Base-by-base conservation (phyloP, 2,329 filamentous ascomycete genomes). In the Aspergillus niger region DNA sequence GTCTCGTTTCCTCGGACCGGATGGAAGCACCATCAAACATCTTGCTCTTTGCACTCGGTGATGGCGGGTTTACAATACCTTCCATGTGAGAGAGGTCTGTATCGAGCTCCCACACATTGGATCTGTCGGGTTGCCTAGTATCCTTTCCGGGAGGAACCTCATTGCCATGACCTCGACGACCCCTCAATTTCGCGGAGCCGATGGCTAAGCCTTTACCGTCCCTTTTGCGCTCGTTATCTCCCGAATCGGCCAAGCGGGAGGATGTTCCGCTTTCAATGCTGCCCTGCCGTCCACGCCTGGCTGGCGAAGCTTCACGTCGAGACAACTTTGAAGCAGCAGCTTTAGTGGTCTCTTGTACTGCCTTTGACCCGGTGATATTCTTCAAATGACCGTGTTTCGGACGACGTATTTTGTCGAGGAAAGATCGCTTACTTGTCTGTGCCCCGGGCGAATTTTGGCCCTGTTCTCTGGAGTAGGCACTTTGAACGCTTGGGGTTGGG, bases 11-110 rank as follows among this genome's bases (percentile, higher is more conserved):
- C 43, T 74, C 67, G 24, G 68, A 67, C 22, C 72, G 73, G n/a
- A 68, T 60, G 44, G 67, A 57, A 48, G 70, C 66, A 13, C 76
- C 78, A 51, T 76, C 72, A 48, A 70, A 67, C 5, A 70, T 67
- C 58, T 66, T 73, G 66, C 65, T 71, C 30, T 61, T 82, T 63
- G 86, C 88, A 67, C 91, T 87, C 1, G 91, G 90, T 1, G 91
- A 90, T 70, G 92, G 80, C 0, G 89, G 86, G 15, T 88, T 88
- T 61, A 98, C 80, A 65, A 98, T 97, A 22, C 92, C 95, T 69
- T 93, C 90, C 91, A 99, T 95, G 68, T 97, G 87, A 59, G 87
- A 87, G 51, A 98, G 84, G 72, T 98, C 90, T 2, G 91, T 96
- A 74, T 98, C 94, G 26, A 98, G 85, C 69, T 86, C 85, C 77